These are phyloP conservation scores for Alternaria viburni DNA, from an alignment of 2,329 filamentous ascomycete species.

Conservation along the genomic window DNA sequence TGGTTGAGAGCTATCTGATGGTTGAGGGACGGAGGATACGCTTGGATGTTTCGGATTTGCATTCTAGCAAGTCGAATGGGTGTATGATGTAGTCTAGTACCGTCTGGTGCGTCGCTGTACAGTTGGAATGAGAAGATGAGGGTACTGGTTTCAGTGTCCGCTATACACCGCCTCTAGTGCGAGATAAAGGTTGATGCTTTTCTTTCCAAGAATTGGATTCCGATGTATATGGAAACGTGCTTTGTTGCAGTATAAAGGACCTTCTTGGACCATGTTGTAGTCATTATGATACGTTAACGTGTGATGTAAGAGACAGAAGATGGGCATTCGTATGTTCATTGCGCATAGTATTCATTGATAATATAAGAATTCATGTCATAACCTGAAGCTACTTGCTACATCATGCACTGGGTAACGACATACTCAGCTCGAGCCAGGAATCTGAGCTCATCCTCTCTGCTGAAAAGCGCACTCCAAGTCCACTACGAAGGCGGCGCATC, in stretches of 20 bases:
- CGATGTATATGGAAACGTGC: background rate
- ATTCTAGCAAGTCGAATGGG: constrained; percentile 48
- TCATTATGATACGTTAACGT: background rate
- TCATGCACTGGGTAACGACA: background rate
- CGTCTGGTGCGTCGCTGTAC: background rate
- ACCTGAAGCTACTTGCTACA: background rate
- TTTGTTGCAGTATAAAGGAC: background rate
- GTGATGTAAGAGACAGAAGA: background rate
- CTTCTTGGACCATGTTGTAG: background rate
- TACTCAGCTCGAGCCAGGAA: background rate
- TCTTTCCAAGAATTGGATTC: background rate
- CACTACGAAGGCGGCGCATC: constrained; percentile 20
- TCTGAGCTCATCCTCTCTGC: background rate
- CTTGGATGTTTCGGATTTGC: constrained; percentile 58
- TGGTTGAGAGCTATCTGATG: constrained; percentile 81
- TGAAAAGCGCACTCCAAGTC: background rate
- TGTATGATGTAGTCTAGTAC: constrained; percentile 38
- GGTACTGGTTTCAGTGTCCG: background rate
- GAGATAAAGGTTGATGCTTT: background rate
- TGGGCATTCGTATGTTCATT: background rate
- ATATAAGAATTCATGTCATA: background rate
- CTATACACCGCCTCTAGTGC: background rate
- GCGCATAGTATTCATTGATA: background rate
- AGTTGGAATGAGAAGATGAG: background rate
- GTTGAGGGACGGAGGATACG: constrained; percentile 68